phyloP scores from a whole-genome alignment of 805 yeast genomes.

The Saccharomycopsis oosterbeekiorum region DNA sequence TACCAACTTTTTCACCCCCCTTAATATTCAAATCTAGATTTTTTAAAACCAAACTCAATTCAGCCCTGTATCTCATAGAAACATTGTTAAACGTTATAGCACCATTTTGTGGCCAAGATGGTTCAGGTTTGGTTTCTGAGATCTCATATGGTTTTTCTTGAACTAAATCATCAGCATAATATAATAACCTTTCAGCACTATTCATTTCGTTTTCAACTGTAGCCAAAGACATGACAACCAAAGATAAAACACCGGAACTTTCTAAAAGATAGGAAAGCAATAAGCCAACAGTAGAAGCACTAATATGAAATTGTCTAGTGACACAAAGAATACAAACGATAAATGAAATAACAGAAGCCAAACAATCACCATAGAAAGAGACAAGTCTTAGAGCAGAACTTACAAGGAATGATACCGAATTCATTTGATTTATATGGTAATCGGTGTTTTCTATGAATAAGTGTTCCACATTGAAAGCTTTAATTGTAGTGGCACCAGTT shows the following conservation, averaged over 20 bases:
- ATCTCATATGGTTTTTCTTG: conserved; percentile 52
- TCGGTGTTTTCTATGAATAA: conserved; percentile 41
- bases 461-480: conserved; percentile 40
- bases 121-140: conserved; percentile 35
- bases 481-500: conserved; percentile 58
- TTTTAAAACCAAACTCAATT: conserved; percentile 56
- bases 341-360: conserved; percentile 42
- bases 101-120: conserved; percentile 60
- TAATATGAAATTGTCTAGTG: conserved; percentile 46
- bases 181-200: conserved; percentile 54
- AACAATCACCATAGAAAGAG: conserved; percentile 46
- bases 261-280: conserved; percentile 53
- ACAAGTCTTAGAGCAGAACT: conserved; percentile 68
- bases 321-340: conserved; percentile 55
- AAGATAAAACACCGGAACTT: conserved; percentile 45
- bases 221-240: conserved; percentile 54
- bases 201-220: conserved; percentile 56
- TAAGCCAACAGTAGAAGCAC: conserved; percentile 59
- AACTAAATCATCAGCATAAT: conserved; percentile 54
- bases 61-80: conserved; percentile 50
- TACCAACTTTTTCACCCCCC: conserved; percentile 51
- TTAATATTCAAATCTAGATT: conserved; percentile 38
- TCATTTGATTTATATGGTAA: conserved; percentile 46
- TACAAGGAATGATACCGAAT: conserved; percentile 53
- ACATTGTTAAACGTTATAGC: conserved; percentile 46